phyloP scores from a whole-genome alignment of 306 rosid species.

The Prunus mongolica region DNA sequence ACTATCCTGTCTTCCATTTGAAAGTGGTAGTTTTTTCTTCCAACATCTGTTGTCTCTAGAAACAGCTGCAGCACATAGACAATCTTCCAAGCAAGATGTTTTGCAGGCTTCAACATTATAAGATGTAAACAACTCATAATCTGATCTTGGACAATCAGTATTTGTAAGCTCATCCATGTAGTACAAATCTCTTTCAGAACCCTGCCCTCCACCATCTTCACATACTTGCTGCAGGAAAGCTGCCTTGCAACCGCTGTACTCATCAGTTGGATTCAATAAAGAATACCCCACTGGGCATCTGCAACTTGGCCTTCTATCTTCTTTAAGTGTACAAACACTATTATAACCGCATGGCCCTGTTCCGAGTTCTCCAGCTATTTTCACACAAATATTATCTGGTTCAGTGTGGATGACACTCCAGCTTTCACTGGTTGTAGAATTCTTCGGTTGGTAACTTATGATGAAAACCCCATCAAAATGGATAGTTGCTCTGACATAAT shows the following conservation, averaged over 20 bases:
- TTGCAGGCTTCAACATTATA: constrained; percentile 29
- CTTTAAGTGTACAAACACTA: constrained; percentile 8
- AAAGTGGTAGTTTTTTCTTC: constrained; percentile 24
- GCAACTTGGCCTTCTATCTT: constrained; percentile 28
- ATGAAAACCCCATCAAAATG: constrained; percentile 46
- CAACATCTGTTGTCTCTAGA: background rate
- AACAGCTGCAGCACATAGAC: constrained; percentile 21
- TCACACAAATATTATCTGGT: no score
- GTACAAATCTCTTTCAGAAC: background rate
- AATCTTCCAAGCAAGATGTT: constrained; percentile 34
- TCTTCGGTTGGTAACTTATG: constrained; percentile 23
- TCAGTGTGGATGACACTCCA: constrained; percentile 12
- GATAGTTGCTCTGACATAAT: constrained; percentile 38
- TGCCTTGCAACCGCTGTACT: constrained; percentile 34
- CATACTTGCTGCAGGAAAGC: constrained; percentile 36
- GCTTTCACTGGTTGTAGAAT: background rate
- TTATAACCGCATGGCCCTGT: constrained; percentile 9
- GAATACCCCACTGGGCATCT: constrained; percentile 39
- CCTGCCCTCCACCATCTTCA: background rate
- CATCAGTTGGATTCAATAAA: constrained; percentile 27
- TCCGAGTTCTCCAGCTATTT: background rate
- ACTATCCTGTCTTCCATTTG: background rate
- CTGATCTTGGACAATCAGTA: constrained; percentile 35
- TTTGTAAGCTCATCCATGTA: background rate
- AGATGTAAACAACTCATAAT: constrained; percentile 16